Conservation (phyloP, 1,284 basidiomycete genomes). For the Leucoagaricus sp. region DNA sequence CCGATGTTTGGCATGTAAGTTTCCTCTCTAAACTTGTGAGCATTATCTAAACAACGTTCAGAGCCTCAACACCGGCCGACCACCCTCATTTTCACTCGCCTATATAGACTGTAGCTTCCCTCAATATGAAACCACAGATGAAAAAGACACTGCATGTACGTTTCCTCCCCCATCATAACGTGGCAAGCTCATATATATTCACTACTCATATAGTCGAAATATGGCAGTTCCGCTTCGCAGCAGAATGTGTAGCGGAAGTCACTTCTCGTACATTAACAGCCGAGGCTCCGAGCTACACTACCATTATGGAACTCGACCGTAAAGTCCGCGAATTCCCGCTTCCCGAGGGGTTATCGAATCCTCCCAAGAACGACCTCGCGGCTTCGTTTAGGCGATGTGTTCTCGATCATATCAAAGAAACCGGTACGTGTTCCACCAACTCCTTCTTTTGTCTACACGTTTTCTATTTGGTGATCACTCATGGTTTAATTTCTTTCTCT, state of each 20-base stretch:
- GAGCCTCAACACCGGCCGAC: conserved; percentile 64
- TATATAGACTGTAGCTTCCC: conserved; percentile 62
- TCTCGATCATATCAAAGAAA: conserved; percentile 54
- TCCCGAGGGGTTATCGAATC: conserved; percentile 36
- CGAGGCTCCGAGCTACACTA: conserved; percentile 61
- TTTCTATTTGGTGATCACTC: not conserved
- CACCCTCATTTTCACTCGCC: conserved; percentile 56
- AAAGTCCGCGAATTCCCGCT: conserved; percentile 68
- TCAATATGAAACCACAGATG: conserved; percentile 32
- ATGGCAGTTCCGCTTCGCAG: conserved; percentile 65
- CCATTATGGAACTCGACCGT: conserved; percentile 71
- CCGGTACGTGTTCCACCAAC: conserved; percentile 41
- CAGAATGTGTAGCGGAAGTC: conserved; percentile 66
- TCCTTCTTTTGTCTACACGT: not conserved
- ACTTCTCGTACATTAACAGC: conserved; percentile 63
- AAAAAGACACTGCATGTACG: conserved; percentile 41
- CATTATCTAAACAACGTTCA: conserved; percentile 29
- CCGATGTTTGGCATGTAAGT: conserved; percentile 37
- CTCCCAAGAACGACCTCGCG: conserved; percentile 30
- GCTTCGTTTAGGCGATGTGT: conserved; percentile 52
- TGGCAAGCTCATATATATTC: conserved; percentile 1
- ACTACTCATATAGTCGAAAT: conserved; percentile 52
- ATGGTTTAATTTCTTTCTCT: conserved; percentile 6
- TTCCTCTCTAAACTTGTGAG: conserved; percentile 36
- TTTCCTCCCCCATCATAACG: conserved; percentile 8